Evolutionary conservation across 345 rosid genomes (phyloP), one percentile per base, ranked within the genome.

Genomic region (Geranium brycei): DNA sequence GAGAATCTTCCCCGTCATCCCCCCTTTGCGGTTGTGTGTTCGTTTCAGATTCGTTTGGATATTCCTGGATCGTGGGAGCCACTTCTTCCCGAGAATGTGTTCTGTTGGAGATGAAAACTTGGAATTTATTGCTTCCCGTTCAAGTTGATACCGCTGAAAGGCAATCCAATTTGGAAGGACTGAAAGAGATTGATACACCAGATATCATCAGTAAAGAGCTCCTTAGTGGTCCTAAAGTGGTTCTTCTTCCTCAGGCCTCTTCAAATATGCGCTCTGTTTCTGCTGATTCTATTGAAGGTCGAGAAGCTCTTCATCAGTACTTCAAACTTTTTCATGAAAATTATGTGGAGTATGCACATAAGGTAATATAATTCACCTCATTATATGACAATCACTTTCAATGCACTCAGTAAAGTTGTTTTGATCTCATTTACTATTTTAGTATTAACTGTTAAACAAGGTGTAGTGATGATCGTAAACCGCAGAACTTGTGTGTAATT

Each of bases 271-370:
- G 86, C 51, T 87, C 97, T 57, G 67, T 88, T 72, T 65, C 92
- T 76, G 91, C 89, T 62, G 89, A 88, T 78, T 86, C 93, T 35
- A 87, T 91, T 51, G 99, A 91, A 79, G 99, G 96, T 13, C 78
- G 91, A 60, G 83, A 92, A 66, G 71, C 77, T 58, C 87, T 88
- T 73, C 97, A 88, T 80, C 88, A 91, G 65, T 91, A 87, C 81
- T 80, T 87, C 76, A 91, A 87, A 73, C 88, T 87, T 70, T 95
- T 95, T 82, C 96, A 85, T 76, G 95, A 91, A 80, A 88, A 87
- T 78, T 88, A 95, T 31, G 89, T 88, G 38, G 95, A 87, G 65
- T 95, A 95, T 79, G 96, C 97, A 2, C 97, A 91, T 74, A 95
- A 91, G 95, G 99, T 91, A 74, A 76, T 35, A 16, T 30, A 18